Conservation (phyloP, 169 alveolate genomes). For the Plasmodium blacklocki region DNA sequence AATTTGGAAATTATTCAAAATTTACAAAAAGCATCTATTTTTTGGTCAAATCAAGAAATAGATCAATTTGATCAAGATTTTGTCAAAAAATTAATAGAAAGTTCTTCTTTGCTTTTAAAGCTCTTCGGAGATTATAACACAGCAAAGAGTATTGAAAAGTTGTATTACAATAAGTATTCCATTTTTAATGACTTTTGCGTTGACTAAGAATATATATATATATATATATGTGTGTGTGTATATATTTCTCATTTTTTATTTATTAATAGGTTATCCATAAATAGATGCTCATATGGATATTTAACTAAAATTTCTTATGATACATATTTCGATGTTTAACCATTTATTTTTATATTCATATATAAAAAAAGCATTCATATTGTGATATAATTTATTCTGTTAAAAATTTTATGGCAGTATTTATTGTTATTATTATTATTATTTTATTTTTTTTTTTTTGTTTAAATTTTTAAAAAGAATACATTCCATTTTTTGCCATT, state of each 20-base stretch:
- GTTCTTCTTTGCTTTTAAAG: constrained; percentile 66
- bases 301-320: too few species aligned
- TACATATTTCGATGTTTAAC: too few species aligned
- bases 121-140: constrained; percentile 69
- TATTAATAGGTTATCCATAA: neutral
- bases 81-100: constrained; percentile 74
- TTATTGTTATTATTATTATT: too few species aligned
- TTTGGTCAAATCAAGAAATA: constrained; percentile 89
- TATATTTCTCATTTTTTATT: neutral
- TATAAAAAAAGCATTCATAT: too few species aligned
- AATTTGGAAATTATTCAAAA: constrained; percentile 74
- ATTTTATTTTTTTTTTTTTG: too few species aligned
- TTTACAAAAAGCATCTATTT: constrained; percentile 85
- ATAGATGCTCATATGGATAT: too few species aligned
- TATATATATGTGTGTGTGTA: neutral
- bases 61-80: constrained; percentile 83
- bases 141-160: constrained; percentile 76
- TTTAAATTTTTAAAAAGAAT: too few species aligned
- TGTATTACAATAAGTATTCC: constrained; percentile 72
- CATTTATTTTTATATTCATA: too few species aligned
- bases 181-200: constrained; percentile 75
- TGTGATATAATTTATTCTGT: too few species aligned
- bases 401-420: too few species aligned
- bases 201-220: constrained; percentile 13
- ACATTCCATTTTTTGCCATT: too few species aligned